Evolutionary conservation across 2,329 filamentous ascomycete genomes (phyloP), one percentile per base, ranked within the genome.

Genomic region (Helminthosporium solani): DNA sequence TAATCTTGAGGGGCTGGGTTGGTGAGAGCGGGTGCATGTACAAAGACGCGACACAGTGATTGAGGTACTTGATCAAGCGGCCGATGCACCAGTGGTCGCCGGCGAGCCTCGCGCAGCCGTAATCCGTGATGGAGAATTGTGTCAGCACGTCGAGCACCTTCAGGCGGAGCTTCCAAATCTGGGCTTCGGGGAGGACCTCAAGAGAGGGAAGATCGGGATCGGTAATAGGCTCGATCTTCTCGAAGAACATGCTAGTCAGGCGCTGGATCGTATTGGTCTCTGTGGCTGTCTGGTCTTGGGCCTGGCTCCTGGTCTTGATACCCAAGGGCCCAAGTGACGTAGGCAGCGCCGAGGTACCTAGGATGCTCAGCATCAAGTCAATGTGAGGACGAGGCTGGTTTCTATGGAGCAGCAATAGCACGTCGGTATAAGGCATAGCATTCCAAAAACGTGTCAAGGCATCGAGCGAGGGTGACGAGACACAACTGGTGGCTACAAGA

Each of bases 31-130:
- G 61, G 1, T 53, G 50, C 7, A 44, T 42, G 64, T 88, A 87
- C 1, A 87, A 66, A 2, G 73, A 70, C 36, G 79, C 76, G 12
- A 96, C 72, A 53, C 87, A 83, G 53, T 90, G 86, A 47, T 94
- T 85, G 41, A 91, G 82, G 35, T 87, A 82, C 20, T 83, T 81
- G 20, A 95, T 84, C 0, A 96, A 73, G 2, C 88, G 82, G 1
- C 88, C 89, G 14, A 95, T 81, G 11, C 84, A 83, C 33, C 79
- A 81, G 2, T 80, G 78, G 65, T 94, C 87, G 4, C 74, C 72
- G 0, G 86, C 86, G 7, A 96, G 77, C 36, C 87, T 80, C 19
- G 75, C 65, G 1, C 80, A 78, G 7, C 86, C 86, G 58, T 87
- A 82, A 2, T 52, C 45, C 0, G 78, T 70, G n/a, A 81, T 72